A percentile compares a stretch with the other conserved stretches of the same genome.
phyloP scores from a whole-genome alignment of 1,284 basidiomycete species.

The Cutaneotrichosporon mucoides region DNA sequence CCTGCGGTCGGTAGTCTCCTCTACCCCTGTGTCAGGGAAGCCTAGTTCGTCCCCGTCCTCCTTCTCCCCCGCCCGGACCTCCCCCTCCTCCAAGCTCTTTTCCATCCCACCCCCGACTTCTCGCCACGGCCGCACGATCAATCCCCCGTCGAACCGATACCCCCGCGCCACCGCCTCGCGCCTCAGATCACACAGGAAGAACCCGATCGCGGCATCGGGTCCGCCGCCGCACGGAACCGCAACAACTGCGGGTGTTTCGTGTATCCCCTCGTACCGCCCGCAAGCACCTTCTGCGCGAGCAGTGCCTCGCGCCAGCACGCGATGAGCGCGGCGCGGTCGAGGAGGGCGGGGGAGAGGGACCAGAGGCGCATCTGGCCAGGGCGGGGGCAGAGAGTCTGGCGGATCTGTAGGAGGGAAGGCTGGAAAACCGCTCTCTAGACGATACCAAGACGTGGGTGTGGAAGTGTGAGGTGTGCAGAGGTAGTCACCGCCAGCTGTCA shows the following conservation, averaged over 20 bases:
- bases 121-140: neutral
- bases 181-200: conserved; percentile 4
- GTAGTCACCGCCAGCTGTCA: too few species aligned
- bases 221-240: neutral
- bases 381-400: neutral
- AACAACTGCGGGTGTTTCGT: conserved; percentile 7
- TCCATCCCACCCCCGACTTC: too few species aligned
- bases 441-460: too few species aligned
- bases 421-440: too few species aligned
- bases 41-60: too few species aligned
- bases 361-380: conserved; percentile 5
- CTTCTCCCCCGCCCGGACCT: too few species aligned
- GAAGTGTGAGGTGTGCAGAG: too few species aligned
- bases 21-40: too few species aligned
- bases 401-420: too few species aligned
- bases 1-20: too few species aligned
- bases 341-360: conserved; percentile 8
- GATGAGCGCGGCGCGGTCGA: conserved; percentile 6
- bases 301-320: conserved; percentile 11
- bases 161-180: conserved; percentile 4
- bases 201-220: conserved; percentile 8
- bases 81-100: too few species aligned
- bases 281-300: conserved; percentile 9
- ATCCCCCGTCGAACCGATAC: conserved; percentile 3
- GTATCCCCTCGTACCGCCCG: conserved; percentile 8